Conservation (phyloP, 2,329 filamentous ascomycete genomes). For the Pseudogymnoascus sp. region DNA sequence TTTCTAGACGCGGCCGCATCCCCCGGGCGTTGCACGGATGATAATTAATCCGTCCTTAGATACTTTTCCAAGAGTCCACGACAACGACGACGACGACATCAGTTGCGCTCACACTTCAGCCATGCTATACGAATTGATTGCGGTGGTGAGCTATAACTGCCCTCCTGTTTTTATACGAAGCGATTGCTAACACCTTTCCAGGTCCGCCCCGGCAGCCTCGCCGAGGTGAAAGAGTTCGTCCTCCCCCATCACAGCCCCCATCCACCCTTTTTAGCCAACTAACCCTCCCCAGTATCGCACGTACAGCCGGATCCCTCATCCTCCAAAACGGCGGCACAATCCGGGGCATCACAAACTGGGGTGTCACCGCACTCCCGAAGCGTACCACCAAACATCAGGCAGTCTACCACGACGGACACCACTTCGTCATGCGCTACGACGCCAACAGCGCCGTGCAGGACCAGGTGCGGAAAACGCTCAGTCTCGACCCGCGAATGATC, state of each 20-base stretch:
- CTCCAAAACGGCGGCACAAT: constrained; percentile 80
- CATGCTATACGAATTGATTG: constrained; percentile 98
- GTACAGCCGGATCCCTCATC: constrained; percentile 72
- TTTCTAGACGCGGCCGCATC: constrained; percentile 7
- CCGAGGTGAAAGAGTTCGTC: constrained; percentile 89
- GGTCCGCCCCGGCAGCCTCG: constrained; percentile 85
- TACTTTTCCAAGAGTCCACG: neutral
- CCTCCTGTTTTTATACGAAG: neutral
- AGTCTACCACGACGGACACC: constrained; percentile 77
- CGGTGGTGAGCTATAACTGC: constrained; percentile 57
- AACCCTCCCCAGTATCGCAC: constrained; percentile 60
- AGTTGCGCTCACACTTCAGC: neutral
- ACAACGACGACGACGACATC: neutral
- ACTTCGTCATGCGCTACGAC: constrained; percentile 98
- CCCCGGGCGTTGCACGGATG: neutral
- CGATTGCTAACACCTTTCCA: constrained; percentile 33
- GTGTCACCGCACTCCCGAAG: constrained; percentile 76
- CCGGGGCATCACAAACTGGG: constrained; percentile 92
- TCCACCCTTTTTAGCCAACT: neutral
- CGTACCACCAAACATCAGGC: constrained; percentile 73
- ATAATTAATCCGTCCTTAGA: neutral
- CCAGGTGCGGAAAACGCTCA: constrained; percentile 64
- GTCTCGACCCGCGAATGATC: constrained; percentile 83
- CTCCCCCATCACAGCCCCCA: constrained; percentile 17
- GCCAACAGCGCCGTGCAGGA: constrained; percentile 63